Evolutionary conservation across 2,329 filamentous ascomycete species (phyloP).

Genomic region (Microsporum ferrugineum): DNA sequence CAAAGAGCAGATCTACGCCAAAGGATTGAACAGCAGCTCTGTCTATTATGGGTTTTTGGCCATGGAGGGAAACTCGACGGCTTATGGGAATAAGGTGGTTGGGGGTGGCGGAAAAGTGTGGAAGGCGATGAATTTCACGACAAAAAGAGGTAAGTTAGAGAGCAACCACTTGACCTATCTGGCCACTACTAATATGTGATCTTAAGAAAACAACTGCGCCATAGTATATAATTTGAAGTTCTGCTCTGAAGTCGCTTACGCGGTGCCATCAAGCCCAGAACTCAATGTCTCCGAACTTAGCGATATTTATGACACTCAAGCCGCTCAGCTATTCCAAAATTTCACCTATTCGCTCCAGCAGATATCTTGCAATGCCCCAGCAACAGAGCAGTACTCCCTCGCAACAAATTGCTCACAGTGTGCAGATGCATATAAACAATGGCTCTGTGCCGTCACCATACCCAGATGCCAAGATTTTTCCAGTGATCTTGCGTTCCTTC

Average conservation of each 20-base stretch:
- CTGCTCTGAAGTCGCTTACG: constrained; percentile 79
- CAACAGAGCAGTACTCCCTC: constrained; percentile 68
- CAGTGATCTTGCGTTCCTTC: constrained; percentile 44
- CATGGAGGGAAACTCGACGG: constrained; percentile 45
- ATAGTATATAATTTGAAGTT: constrained; percentile 80
- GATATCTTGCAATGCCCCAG: constrained; percentile 67
- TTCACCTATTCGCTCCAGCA: constrained; percentile 77
- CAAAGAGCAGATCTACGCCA: constrained; percentile 81
- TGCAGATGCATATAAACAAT: constrained; percentile 70
- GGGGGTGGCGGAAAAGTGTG: constrained; percentile 70
- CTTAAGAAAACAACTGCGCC: constrained; percentile 65
- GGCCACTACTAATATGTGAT: neutral
- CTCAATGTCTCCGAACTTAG: constrained; percentile 52
- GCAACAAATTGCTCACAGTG: constrained; percentile 67
- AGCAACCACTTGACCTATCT: neutral
- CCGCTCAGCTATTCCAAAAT: constrained; percentile 56
- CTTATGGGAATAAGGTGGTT: constrained; percentile 42
- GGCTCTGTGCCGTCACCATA: constrained; percentile 88
- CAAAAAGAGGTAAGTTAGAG: constrained; percentile 55
- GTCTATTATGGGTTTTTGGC: constrained; percentile 65
- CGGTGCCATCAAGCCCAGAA: constrained; percentile 71
- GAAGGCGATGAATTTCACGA: constrained; percentile 59
- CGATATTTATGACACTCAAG: constrained; percentile 66
- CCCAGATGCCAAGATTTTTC: constrained; percentile 83
- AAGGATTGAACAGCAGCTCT: constrained; percentile 59